These are phyloP conservation scores for Solanum stenotomum DNA, from an alignment of 257 asterid genomes.

Conservation along the genomic window DNA sequence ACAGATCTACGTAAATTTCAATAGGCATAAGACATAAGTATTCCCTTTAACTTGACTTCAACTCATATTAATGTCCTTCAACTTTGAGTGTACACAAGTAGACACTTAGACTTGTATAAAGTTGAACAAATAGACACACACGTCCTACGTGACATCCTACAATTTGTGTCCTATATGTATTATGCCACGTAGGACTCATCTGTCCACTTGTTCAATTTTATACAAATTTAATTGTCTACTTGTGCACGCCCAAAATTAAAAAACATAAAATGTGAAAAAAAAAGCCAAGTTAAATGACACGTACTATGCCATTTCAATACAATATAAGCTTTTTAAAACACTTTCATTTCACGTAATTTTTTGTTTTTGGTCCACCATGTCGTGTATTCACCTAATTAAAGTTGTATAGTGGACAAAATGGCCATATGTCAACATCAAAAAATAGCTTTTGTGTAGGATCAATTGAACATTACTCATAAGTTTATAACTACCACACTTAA, in stretches of 20 bases:
- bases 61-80: too few species aligned
- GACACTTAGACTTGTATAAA: too few species aligned
- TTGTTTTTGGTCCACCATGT: background rate
- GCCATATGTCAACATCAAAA: background rate
- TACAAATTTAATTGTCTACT: too few species aligned
- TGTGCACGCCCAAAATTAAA: rapidly evolving
- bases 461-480: background rate
- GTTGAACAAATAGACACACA: too few species aligned
- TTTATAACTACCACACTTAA: background rate
- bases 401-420: background rate
- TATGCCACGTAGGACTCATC: background rate
- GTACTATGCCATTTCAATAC: background rate
- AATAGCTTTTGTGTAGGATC: background rate
- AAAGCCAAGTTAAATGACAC: background rate
- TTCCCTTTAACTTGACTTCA: too few species aligned
- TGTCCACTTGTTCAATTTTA: background rate
- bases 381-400: background rate
- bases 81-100: too few species aligned
- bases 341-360: background rate
- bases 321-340: background rate
- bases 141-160: too few species aligned
- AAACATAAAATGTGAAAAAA: too few species aligned
- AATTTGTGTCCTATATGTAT: too few species aligned
- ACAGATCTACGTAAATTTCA: background rate
- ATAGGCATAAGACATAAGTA: too few species aligned